These are phyloP conservation scores for Fusarium agapanthi DNA, from an alignment of 2,329 filamentous ascomycete genomes.

Conservation along the genomic window DNA sequence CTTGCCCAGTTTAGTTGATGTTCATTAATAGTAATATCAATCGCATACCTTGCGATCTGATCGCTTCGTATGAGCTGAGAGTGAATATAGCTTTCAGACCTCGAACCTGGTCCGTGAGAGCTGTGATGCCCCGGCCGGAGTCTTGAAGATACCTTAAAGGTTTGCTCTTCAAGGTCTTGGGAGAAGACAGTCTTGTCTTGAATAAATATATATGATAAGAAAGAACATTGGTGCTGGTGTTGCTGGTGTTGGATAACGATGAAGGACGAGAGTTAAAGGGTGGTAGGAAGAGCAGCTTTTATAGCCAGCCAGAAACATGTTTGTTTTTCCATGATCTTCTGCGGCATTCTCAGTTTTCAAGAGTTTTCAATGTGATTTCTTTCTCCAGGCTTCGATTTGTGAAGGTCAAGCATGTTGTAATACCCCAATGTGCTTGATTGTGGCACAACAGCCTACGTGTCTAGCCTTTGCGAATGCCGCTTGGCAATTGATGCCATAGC, in stretches of 20 bases:
- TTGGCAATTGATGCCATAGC: background rate
- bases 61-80: too few species aligned
- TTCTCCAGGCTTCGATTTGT: background rate
- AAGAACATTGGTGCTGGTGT: too few species aligned
- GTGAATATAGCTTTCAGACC: too few species aligned
- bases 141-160: background rate
- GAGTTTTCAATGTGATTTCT: fast-evolving
- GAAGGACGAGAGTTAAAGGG: background rate
- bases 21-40: too few species aligned
- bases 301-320: background rate
- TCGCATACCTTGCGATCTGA: background rate
- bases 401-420: too few species aligned
- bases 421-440: background rate
- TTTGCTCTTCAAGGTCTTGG: background rate
- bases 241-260: background rate
- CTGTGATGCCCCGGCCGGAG: background rate
- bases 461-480: background rate
- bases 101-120: background rate
- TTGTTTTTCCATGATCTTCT: background rate
- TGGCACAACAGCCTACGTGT: background rate
- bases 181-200: fast-evolving
- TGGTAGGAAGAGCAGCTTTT: background rate
- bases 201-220: background rate
- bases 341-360: fast-evolving
- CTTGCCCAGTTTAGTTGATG: background rate